phyloP scores from a whole-genome alignment of 108 stramenopile species.

The Cyclotella distinguenda region DNA sequence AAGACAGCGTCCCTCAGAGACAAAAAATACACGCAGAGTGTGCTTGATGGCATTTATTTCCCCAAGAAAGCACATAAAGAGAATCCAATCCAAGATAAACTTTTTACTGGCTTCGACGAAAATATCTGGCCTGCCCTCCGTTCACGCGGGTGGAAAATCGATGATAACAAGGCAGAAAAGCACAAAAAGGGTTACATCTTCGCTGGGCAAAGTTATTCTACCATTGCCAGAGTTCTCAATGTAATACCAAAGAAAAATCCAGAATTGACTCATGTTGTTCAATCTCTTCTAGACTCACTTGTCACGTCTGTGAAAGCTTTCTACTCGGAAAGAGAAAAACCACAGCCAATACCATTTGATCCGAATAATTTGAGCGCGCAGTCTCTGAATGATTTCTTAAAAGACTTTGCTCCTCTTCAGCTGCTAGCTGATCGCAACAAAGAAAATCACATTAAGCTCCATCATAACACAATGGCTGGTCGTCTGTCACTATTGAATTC shows the following conservation, averaged over 20 bases:
- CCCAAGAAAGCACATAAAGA: slow-evolving; percentile 6
- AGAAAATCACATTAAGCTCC: slow-evolving; percentile 41
- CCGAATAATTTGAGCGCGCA: slow-evolving; percentile 29
- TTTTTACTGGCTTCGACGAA: slow-evolving; percentile 33
- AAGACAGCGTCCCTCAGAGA: slow-evolving; percentile 32
- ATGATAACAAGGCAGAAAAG: slow-evolving; percentile 27
- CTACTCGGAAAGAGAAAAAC: slow-evolving; percentile 21
- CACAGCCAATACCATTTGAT: slow-evolving; percentile 23
- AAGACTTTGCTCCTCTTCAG: slow-evolving; percentile 68
- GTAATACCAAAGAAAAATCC: slow-evolving; percentile 61
- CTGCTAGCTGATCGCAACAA: slow-evolving; percentile 59
- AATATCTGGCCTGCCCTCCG: slow-evolving; percentile 69
- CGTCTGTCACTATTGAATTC: slow-evolving; percentile 28
- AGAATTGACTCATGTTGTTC: slow-evolving; percentile 61
- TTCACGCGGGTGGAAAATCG: slow-evolving; percentile 70
- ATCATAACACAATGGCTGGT: slow-evolving; percentile 38
- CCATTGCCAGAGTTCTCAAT: slow-evolving; percentile 58
- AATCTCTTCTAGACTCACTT: slow-evolving; percentile 45
- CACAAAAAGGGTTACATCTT: slow-evolving; percentile 21
- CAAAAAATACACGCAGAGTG: slow-evolving; percentile 15
- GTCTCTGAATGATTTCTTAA: slow-evolving; percentile 52
- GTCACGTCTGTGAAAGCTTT: slow-evolving; percentile 37
- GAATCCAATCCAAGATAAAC: slow-evolving; percentile 14
- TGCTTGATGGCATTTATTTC: slow-evolving; percentile 21
- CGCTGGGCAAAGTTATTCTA: slow-evolving; percentile 43